Evolutionary conservation across 2,329 filamentous ascomycete species (phyloP).

Genomic region (Pseudocercospora vitis): DNA sequence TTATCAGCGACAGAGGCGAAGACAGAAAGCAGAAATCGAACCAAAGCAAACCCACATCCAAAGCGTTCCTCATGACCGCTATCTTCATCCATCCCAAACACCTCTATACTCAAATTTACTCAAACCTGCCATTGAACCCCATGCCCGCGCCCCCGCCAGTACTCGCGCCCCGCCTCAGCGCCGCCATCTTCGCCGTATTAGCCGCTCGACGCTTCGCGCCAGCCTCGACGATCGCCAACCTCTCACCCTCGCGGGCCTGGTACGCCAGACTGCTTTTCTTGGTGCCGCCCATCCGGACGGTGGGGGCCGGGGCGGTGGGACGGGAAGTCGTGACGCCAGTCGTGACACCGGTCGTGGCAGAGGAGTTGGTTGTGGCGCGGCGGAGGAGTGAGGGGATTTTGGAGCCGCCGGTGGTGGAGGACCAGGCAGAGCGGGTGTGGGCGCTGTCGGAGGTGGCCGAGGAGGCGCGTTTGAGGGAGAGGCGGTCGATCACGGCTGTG

Average conservation of each 20-base stretch:
- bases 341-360: slow-evolving; percentile 34
- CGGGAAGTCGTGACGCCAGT: slow-evolving; percentile 42
- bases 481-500: slow-evolving; percentile 66
- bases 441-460: slow-evolving; percentile 27
- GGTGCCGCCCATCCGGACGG: slow-evolving; percentile 50
- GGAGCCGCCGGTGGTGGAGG: slow-evolving; percentile 53
- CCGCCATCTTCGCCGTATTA: slow-evolving; percentile 48
- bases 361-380: slow-evolving; percentile 63
- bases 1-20: too few relatives aligned
- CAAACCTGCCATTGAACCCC: slow-evolving; percentile 44
- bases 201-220: slow-evolving; percentile 54
- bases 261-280: slow-evolving; percentile 62
- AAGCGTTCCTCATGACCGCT: too few relatives aligned
- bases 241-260: slow-evolving; percentile 59
- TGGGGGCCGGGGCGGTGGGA: slow-evolving; percentile 12
- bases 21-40: too few relatives aligned
- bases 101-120: too few relatives aligned
- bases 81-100: too few relatives aligned
- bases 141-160: slow-evolving; percentile 41
- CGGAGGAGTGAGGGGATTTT: slow-evolving; percentile 70
- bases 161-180: slow-evolving; percentile 41
- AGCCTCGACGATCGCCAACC: slow-evolving; percentile 52
- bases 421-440: slow-evolving; percentile 35
- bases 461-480: slow-evolving; percentile 58
- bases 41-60: too few relatives aligned